These are phyloP conservation scores for Boletus sp. DNA, from an alignment of 768 basidiomycete species.

Conservation along the genomic window DNA sequence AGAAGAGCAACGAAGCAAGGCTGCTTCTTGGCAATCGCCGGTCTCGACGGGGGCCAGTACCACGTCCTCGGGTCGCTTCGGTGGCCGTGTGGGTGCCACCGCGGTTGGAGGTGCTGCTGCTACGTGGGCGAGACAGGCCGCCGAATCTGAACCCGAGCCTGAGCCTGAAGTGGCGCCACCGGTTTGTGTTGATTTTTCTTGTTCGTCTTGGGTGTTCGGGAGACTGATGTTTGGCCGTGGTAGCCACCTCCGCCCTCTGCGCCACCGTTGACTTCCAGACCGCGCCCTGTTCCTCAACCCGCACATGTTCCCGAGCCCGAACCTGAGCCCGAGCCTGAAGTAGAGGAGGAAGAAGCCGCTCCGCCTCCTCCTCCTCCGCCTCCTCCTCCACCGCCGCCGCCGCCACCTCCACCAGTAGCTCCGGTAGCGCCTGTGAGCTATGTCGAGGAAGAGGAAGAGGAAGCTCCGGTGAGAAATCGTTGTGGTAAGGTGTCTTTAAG, in stretches of 20 bases:
- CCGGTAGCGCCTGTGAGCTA: slow-evolving; percentile 19
- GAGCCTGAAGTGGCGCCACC: slow-evolving; percentile 30
- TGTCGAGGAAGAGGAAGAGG: slow-evolving; percentile 12
- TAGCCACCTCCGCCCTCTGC: slow-evolving; percentile 31
- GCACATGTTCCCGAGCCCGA: slow-evolving; percentile 20
- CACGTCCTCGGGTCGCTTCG: slow-evolving; percentile 40
- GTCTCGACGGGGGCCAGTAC: slow-evolving; percentile 33
- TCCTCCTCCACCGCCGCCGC: slow-evolving; percentile 30
- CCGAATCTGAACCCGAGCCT: slow-evolving; percentile 22
- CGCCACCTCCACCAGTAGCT: slow-evolving; percentile 1
- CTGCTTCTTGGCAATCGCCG: slow-evolving; percentile 47
- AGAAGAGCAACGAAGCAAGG: slow-evolving; percentile 65
- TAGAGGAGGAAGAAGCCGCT: slow-evolving; percentile 17
- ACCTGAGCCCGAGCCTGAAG: slow-evolving; percentile 17
- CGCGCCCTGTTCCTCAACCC: slow-evolving; percentile 18
- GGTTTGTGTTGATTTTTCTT: slow-evolving; percentile 23
- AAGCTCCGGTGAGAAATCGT: slow-evolving; percentile 6
- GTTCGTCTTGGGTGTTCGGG: neutral
- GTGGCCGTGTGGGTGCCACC: slow-evolving; percentile 28
- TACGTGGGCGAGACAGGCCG: slow-evolving; percentile 17
- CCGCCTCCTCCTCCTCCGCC: slow-evolving; percentile 19
- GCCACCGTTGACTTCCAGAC: slow-evolving; percentile 21
- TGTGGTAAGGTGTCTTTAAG: neutral
- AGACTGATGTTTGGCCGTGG: slow-evolving; percentile 3
- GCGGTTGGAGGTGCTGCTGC: slow-evolving; percentile 32